phyloP scores from a whole-genome alignment of 2,329 filamentous ascomycete genomes.

The Septoria linicola region DNA sequence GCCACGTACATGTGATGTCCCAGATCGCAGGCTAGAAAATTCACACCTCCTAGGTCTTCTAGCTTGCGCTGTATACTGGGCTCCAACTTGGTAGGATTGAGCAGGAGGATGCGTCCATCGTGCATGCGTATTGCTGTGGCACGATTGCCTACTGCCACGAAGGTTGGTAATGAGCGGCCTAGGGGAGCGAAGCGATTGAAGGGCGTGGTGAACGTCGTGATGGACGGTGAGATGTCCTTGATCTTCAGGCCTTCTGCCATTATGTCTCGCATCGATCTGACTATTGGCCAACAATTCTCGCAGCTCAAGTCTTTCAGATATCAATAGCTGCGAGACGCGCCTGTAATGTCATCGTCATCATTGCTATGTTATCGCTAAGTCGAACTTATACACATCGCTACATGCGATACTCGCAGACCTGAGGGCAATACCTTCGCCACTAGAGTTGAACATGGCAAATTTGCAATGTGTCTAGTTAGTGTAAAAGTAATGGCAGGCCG shows the following conservation, averaged over 20 bases:
- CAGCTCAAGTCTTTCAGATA: no score
- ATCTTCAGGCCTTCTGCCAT: slow-evolving; percentile 8
- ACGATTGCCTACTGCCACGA: slow-evolving; percentile 22
- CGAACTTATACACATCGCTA: no score
- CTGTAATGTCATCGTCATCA: slow-evolving; percentile 13
- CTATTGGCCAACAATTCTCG: no score
- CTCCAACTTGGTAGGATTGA: slow-evolving; percentile 19
- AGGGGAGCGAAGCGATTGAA: slow-evolving; percentile 25
- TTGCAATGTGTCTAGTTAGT: no score
- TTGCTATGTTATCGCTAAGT: no score
- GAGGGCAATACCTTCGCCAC: no score
- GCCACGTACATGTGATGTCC: slow-evolving; percentile 22
- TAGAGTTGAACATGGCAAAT: no score
- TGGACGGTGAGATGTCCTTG: slow-evolving; percentile 12
- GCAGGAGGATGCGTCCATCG: slow-evolving; percentile 14
- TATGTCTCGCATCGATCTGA: no score
- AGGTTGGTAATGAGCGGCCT: slow-evolving; percentile 17
- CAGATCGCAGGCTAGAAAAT: slow-evolving; percentile 22
- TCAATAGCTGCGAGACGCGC: no score
- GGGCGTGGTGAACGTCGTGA: slow-evolving; percentile 21
- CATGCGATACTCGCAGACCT: no score
- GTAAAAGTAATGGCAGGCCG: no score
- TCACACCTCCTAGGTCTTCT: slow-evolving; percentile 16
- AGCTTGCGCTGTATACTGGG: slow-evolving; percentile 13
- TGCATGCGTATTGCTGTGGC: slow-evolving; percentile 18